phyloP scores from a whole-genome alignment of 1,139 yeast genomes.

The Chernovozyma sophiae-reginae region DNA sequence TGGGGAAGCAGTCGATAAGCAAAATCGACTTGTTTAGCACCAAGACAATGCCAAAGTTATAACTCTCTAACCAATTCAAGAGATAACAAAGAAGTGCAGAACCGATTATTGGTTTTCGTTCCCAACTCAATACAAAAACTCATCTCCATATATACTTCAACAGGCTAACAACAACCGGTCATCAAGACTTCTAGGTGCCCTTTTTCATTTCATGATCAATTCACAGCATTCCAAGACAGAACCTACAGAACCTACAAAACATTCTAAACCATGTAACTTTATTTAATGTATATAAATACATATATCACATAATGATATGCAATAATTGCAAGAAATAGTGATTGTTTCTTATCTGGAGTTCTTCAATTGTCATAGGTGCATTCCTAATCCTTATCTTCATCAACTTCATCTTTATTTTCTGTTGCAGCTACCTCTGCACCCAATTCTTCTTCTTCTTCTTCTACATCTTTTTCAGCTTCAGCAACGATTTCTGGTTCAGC shows the following conservation, averaged over 20 bases:
- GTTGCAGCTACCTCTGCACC: constrained; percentile 4
- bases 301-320: constrained; percentile 7
- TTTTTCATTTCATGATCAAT: too few species aligned
- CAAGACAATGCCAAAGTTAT: too few species aligned
- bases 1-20: constrained; percentile 25
- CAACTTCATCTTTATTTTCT: constrained; percentile 15
- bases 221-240: too few species aligned
- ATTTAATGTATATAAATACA: constrained; percentile 3
- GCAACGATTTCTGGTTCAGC: constrained; percentile 13
- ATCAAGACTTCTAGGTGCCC: too few species aligned
- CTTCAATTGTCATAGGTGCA: neutral
- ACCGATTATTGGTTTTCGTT: too few species aligned
- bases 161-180: too few species aligned
- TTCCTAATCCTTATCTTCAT: constrained; percentile 16
- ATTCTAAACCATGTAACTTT: neutral
- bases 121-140: too few species aligned
- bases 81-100: too few species aligned
- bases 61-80: too few species aligned
- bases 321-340: neutral
- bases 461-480: constrained; percentile 13
- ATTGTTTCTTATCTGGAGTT: neutral
- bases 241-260: neutral
- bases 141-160: too few species aligned
- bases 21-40: neutral
- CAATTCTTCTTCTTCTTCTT: constrained; percentile 10